Evolutionary conservation across 306 rosid genomes (phyloP), one percentile per base, ranked within the genome.

Genomic region (Vigna hirtella): DNA sequence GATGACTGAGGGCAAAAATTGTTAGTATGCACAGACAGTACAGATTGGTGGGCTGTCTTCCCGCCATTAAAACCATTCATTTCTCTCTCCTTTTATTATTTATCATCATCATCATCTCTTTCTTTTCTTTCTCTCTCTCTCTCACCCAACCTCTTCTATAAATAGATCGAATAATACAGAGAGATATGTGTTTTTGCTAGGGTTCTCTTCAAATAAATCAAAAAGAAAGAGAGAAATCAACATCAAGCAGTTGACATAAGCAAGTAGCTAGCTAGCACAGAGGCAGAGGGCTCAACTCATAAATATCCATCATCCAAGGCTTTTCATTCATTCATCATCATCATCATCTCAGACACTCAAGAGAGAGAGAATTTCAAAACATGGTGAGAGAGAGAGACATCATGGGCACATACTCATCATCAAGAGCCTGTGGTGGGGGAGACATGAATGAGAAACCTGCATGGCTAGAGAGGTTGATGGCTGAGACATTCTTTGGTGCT

Each of bases 401-500:
- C 81, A 79, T 69, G 78, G 69, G 79, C 43, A 66, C 74, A 65
- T 53, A 26, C 28, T 66, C 83, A 73, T 45, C 80, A 51, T 63
- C 76, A 64, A 45, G 67, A 70, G 85, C 73, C 10, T 28, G 45
- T 66, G 73, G 66, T 34, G 77, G 58, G 26, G 77, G 81, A 61
- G 76, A 76, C 65, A 78, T 78, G 73, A 64, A 68, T 20, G 83
- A 64, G 86, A 89, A 87, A 58, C 97, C 98, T 90, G 98, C 98
- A 90, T 94, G 98, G 98, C 89, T 94, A 40, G 87, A 90, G 77
- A 86, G 88, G 15, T 61, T 93, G 49, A 91, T 93, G 89, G 90
- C 68, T 18, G 92, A 91, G 88, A 90, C 97, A 83, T 93, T 93
- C 98, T 93, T 93, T 89, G 89, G 93, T 61, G 92, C 69, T 15